A percentile compares a stretch with the other conserved stretches of the same genome.
phyloP scores from a whole-genome alignment of 1,284 basidiomycete genomes.

The Mycena citricolor region DNA sequence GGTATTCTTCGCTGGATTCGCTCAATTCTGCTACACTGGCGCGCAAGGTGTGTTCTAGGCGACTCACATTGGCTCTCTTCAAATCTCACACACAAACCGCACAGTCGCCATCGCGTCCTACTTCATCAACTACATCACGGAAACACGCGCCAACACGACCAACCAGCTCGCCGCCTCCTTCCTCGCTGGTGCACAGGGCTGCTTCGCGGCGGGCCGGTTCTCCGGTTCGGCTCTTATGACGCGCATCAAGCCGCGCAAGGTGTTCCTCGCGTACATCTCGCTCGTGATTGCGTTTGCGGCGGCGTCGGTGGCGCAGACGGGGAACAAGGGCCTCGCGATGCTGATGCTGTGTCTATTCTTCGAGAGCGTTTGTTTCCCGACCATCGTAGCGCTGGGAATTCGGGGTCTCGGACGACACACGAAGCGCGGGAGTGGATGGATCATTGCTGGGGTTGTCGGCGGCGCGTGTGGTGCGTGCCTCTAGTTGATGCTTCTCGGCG shows the following conservation, averaged over 20 bases:
- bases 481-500: too few species aligned
- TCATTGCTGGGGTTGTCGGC: constrained; percentile 35
- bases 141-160: constrained; percentile 27
- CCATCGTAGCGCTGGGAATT: constrained; percentile 37
- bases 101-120: constrained; percentile 35
- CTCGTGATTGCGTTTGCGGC: constrained; percentile 31
- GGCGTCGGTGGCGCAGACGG: constrained; percentile 31
- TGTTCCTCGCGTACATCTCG: constrained; percentile 32
- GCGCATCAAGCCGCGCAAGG: constrained; percentile 30
- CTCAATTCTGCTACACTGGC: constrained; percentile 37
- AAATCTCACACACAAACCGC: neutral
- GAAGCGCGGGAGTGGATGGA: constrained; percentile 35
- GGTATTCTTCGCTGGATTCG: constrained; percentile 34
- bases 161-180: constrained; percentile 31
- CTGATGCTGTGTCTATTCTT: constrained; percentile 35
- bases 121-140: constrained; percentile 37
- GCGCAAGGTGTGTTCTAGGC: constrained; percentile 32
- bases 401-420: constrained; percentile 35
- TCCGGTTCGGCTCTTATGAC: constrained; percentile 33
- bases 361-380: constrained; percentile 38
- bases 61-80: neutral
- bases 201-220: constrained; percentile 35
- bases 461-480: constrained; percentile 31
- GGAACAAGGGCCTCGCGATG: constrained; percentile 33
- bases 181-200: constrained; percentile 35